phyloP scores from a whole-genome alignment of 345 rosid genomes.

The Moricandia arvensis region DNA sequence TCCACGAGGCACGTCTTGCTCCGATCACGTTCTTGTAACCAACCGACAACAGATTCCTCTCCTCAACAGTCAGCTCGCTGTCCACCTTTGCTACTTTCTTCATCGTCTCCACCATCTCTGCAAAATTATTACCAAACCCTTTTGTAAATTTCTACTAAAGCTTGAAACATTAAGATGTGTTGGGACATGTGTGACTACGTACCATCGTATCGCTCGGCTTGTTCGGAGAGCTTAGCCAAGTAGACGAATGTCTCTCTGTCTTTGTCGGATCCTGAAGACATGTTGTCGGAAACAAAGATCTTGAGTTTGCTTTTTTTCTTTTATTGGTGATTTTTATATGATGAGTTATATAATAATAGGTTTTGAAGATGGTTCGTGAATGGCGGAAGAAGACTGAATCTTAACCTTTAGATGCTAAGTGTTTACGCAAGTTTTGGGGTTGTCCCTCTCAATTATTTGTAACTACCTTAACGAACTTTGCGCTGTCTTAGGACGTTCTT shows the following conservation, averaged over 20 bases:
- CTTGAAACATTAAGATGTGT: background rate
- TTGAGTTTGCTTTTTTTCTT: background rate
- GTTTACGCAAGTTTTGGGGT: slow-evolving; percentile 25
- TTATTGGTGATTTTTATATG: slow-evolving; percentile 11
- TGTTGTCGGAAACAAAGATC: slow-evolving; percentile 1
- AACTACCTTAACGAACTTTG: slow-evolving; percentile 30
- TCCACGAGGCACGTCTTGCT: slow-evolving; percentile 94
- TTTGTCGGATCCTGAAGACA: slow-evolving; percentile 60
- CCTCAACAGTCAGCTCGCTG: slow-evolving; percentile 90
- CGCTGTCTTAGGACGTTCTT: background rate
- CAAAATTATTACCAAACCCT: background rate
- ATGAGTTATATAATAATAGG: background rate
- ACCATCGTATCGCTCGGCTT: slow-evolving; percentile 97
- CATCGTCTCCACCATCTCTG: slow-evolving; percentile 99
- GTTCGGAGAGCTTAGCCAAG: slow-evolving; percentile 94
- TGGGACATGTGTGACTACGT: background rate
- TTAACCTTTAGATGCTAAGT: slow-evolving; percentile 44
- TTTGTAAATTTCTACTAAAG: background rate
- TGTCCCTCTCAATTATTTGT: background rate
- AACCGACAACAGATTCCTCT: slow-evolving; percentile 93
- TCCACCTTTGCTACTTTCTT: slow-evolving; percentile 74
- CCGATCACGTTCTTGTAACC: slow-evolving; percentile 96
- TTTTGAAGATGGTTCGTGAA: slow-evolving; percentile 37
- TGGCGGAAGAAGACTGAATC: slow-evolving; percentile 57
- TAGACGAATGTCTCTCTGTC: slow-evolving; percentile 84